Evolutionary conservation across 2,329 filamentous ascomycete genomes (phyloP), one percentile per base, ranked within the genome.

Genomic region (Ceratocystis papillata): DNA sequence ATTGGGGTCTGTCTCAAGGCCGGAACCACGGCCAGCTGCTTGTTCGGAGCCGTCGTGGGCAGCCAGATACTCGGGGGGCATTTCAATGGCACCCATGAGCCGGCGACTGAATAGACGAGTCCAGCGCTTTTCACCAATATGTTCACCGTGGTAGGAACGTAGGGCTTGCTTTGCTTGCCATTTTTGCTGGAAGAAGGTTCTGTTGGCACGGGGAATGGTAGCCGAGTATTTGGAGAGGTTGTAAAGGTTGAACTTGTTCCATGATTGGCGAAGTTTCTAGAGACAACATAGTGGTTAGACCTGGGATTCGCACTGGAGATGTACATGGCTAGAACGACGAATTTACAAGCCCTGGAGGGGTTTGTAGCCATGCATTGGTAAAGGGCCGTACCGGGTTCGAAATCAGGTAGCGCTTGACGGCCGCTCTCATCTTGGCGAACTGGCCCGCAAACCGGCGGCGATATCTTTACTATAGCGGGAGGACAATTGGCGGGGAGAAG

Each of bases 111-210:
- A 99, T 83, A 96, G 92, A 74, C 89, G 88, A 77, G 89, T 83
- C 94, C 94, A 99, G 78, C 94, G 88, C 74, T 88, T 86, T 79
- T 99, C 94, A 70, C 87, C 86, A 71, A 99, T 87, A 74, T 96
- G 90, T 75, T 96, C 93, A 76, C 93, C 94, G 78, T 99, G 94
- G 77, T 97, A 99, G 69, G 83, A 86, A 70, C 94, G 87, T 53
- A 90, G 84, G 70, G 86, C 76, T 25, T 91, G 85, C 77, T 99
- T 99, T 72, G 93, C 89, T 1, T 78, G 77, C 93, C 93, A 99
- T 87, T 99, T 99, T 78, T 97, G 93, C 81, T 97, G 93, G 82
- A 96, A 99, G 78, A 94, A 95, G 57, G 92, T 96, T 69, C 78
- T 76, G 63, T 71, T 71, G 17, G 74, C 72, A 22, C 70, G 73